Percentiles rank a stretch among this genome's conserved stretches.
These are phyloP conservation scores for Hanseniaspora gamundiae DNA, from an alignment of 1,139 yeast species.

Conservation along the genomic window DNA sequence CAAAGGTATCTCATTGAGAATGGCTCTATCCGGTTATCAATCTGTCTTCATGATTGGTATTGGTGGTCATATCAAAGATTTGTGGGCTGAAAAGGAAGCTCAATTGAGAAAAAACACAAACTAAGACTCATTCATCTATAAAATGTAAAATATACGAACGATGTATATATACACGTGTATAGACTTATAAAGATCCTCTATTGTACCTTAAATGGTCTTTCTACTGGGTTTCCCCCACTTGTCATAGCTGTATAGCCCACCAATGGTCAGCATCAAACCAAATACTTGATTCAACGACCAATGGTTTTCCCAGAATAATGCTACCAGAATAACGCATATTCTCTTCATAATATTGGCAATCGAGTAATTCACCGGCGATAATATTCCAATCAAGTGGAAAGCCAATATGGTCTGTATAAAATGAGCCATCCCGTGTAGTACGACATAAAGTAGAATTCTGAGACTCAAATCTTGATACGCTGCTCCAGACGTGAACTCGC, in stretches of 20 bases:
- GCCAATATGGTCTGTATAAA: conserved; percentile 79
- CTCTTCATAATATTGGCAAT: conserved; percentile 84
- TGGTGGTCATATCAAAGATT: conserved; percentile 79
- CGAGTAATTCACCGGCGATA: conserved; percentile 82
- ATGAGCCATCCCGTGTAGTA: conserved; percentile 66
- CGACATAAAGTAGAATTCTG: conserved; percentile 28
- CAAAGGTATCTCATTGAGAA: conserved; percentile 94
- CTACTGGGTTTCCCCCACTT: conserved; percentile 42
- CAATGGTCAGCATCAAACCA: conserved; percentile 59
- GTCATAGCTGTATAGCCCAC: conserved; percentile 59
- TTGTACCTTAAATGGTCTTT: background rate
- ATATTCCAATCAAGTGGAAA: conserved; percentile 74
- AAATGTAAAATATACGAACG: background rate
- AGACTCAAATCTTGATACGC: conserved; percentile 29
- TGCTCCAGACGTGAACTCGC: conserved; percentile 37
- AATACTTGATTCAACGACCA: conserved; percentile 42
- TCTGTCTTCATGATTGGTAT: conserved; percentile 98
- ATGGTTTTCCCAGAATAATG: conserved; percentile 71
- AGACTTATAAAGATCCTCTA: background rate
- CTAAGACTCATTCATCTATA: background rate
- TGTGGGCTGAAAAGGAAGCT: conserved; percentile 34
- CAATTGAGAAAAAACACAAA: background rate
- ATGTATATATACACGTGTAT: background rate
- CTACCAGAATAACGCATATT: conserved; percentile 69
- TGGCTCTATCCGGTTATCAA: conserved; percentile 96